Evolutionary conservation across 768 basidiomycete genomes (phyloP), one percentile per base, ranked within the genome.

Genomic region (Podaxis pistillaris): DNA sequence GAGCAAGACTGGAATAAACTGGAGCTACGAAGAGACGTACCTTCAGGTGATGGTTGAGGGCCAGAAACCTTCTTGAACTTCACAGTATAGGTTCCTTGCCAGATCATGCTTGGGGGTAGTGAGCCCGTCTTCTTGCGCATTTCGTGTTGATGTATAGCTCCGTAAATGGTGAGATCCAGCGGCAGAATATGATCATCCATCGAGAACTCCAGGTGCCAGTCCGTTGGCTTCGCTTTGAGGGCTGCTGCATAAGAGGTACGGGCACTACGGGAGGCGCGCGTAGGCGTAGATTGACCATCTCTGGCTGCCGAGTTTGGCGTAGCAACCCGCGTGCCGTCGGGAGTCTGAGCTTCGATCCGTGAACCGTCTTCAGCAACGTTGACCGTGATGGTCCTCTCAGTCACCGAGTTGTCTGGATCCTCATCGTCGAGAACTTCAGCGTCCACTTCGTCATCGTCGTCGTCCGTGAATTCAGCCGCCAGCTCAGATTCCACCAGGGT

Each of bases 201-300:
- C 8, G 85, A 90, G 75, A 99, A 98, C 74, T 97, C 91, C 56
- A 98, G 86, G 72, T 99, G 96, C 94, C 94, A 99, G 70, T 98
- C 96, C 15, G 85, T 86, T 3, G 96, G 95, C 70, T 94, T 94
- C 0, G 94, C 80, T 76, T 94, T 97, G 62, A 98, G 81, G 12
- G 96, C 96, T 3, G 94, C 90, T 33, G 97, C 97, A 73, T 99
- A 99, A 1, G 97, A 98, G 0, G 83, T 79, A 66, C 83, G 76
- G 55, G 70, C 73, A 33, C 78, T 71, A 8, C 72, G 66, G 0
- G 76, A 65, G 36, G 71, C 63, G 17, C 69, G 68, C 15, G 72
- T 66, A 51, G 70, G 65, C 2, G 76, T 71, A 13, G 76, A 63
- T 12, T 73, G 71, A 19, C 70, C 75, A 28, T 82, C 79, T 68